phyloP scores from a whole-genome alignment of 768 basidiomycete genomes.

The Boletus bicolor region DNA sequence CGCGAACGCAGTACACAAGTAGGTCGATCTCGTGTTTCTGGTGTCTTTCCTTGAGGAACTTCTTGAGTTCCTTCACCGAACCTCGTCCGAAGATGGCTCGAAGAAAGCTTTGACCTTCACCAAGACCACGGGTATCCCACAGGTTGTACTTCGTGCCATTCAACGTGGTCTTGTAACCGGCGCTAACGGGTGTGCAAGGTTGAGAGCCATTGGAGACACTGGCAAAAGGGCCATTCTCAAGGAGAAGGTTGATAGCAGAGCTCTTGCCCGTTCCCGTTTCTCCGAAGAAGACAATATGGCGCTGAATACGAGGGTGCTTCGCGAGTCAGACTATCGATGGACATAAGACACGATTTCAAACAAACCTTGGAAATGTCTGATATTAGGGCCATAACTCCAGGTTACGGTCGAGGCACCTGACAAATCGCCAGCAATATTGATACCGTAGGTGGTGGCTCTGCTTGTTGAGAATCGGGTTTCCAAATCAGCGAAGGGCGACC shows the following conservation, averaged over 20 bases:
- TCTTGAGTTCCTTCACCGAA: constrained; percentile 20
- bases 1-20: constrained; percentile 38
- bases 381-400: neutral
- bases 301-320: neutral
- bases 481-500: neutral
- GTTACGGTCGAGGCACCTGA: neutral
- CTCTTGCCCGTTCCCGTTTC: constrained; percentile 28
- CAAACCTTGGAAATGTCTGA: constrained; percentile 10
- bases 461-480: neutral
- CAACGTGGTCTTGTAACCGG: constrained; percentile 5
- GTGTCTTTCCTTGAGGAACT: constrained; percentile 21
- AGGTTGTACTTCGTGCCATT: constrained; percentile 11
- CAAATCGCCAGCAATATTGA: neutral
- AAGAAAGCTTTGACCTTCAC: constrained; percentile 24
- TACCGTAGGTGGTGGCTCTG: neutral
- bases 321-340: neutral
- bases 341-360: neutral
- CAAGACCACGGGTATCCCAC: constrained; percentile 40
- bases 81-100: constrained; percentile 1
- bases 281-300: constrained; percentile 24
- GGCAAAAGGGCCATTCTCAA: constrained; percentile 5
- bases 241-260: constrained; percentile 26
- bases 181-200: constrained; percentile 16
- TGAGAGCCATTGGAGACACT: constrained; percentile 4
- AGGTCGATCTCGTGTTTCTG: constrained; percentile 34